phyloP scores from a whole-genome alignment of 441 rosid species.

The Gossypium davidsonii region DNA sequence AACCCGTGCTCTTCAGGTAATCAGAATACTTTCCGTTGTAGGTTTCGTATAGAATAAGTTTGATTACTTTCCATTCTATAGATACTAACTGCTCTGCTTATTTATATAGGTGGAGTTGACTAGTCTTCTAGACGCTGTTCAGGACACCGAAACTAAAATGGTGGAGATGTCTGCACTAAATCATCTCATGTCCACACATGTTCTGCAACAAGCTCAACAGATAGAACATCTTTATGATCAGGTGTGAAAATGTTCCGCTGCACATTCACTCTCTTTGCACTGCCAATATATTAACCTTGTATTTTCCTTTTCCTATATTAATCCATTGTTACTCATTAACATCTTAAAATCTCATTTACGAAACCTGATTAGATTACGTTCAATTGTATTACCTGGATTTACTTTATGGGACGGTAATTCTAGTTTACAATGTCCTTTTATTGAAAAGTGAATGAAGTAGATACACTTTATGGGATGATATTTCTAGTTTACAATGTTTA shows the following conservation, averaged over 20 bases:
- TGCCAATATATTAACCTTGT: background rate
- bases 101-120: conserved; percentile 70
- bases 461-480: background rate
- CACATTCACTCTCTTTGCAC: background rate
- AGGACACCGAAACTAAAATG: conserved; percentile 89
- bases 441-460: background rate
- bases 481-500: background rate
- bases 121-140: conserved; percentile 75
- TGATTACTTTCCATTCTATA: background rate
- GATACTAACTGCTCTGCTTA: conserved; percentile 10
- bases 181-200: conserved; percentile 89
- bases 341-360: background rate
- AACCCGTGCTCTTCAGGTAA: conserved; percentile 91
- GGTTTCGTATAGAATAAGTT: too few species aligned
- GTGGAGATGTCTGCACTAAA: conserved; percentile 97
- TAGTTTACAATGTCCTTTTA: background rate
- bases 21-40: conserved; percentile 1
- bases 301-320: background rate
- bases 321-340: background rate
- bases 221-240: conserved; percentile 78
- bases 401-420: background rate
- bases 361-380: background rate
- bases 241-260: conserved; percentile 34
- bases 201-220: conserved; percentile 90
- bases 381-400: background rate